These are phyloP conservation scores for Paradendryphiella salina DNA, from an alignment of 2,329 filamentous ascomycete species.

Conservation along the genomic window DNA sequence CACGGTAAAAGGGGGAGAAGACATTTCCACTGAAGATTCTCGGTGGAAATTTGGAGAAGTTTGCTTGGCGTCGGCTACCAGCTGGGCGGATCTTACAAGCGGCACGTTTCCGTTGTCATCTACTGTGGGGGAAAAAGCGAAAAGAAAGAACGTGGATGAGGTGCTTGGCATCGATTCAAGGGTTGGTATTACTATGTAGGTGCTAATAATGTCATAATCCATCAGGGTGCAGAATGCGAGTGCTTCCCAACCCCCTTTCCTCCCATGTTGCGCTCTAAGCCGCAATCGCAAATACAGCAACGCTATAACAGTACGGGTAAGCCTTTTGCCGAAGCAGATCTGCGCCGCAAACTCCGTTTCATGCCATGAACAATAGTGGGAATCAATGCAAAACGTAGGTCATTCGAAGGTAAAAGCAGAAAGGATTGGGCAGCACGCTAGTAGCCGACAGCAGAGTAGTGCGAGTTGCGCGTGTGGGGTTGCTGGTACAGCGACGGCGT, in stretches of 20 bases:
- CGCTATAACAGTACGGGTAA: neutral
- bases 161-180: neutral
- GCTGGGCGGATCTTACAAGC: neutral
- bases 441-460: constrained; percentile 43
- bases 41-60: neutral
- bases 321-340: constrained; percentile 1
- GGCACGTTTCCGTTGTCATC: neutral
- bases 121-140: neutral
- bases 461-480: constrained; percentile 38
- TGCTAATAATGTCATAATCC: constrained; percentile 10
- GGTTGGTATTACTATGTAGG: constrained; percentile 23
- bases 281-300: neutral
- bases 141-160: neutral
- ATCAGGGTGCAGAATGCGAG: constrained; percentile 1
- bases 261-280: neutral
- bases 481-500: constrained; percentile 53
- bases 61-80: neutral
- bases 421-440: constrained; percentile 11
- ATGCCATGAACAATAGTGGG: constrained; percentile 6
- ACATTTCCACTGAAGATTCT: neutral
- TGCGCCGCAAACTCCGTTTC: constrained; percentile 18
- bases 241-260: neutral
- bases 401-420: constrained; percentile 4
- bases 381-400: constrained; percentile 8
- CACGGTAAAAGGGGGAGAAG: neutral